A percentile compares a stretch with the other conserved stretches of the same genome.
Conservation (phyloP, 176 grass and related monocot species). For the Saccharum spontaneum region DNA sequence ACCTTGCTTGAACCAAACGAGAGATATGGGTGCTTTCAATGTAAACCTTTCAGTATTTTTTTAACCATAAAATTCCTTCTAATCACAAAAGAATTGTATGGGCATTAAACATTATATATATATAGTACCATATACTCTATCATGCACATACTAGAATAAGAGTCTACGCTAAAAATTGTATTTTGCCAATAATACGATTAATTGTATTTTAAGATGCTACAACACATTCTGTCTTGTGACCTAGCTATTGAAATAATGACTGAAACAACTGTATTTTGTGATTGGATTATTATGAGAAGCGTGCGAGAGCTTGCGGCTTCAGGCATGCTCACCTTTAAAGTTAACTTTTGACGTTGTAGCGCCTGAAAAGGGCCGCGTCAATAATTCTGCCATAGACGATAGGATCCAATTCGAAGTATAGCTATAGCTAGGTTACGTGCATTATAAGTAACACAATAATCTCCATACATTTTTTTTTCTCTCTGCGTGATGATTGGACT, state of each 20-base stretch:
- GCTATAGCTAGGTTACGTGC: not conserved
- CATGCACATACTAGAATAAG: not conserved
- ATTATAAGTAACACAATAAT: not conserved
- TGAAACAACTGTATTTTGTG: not conserved
- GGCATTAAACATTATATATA: not conserved
- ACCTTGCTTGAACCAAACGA: not conserved
- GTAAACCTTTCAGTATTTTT: not conserved
- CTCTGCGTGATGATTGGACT: conserved; percentile 5
- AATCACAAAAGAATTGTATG: not conserved
- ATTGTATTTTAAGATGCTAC: not conserved
- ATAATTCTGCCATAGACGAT: not conserved
- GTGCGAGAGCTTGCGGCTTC: not conserved
- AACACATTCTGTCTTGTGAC: not conserved
- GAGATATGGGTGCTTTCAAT: not conserved
- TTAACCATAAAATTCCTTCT: not conserved
- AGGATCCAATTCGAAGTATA: not conserved
- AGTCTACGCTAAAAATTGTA: not conserved
- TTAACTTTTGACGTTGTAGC: conserved; percentile 28
- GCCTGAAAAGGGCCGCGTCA: not conserved
- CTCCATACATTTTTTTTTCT: not conserved
- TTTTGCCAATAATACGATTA: not conserved
- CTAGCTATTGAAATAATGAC: not conserved
- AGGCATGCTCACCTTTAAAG: not conserved
- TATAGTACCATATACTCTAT: not conserved
- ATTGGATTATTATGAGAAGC: conserved; percentile 9